Conservation (phyloP, 495 filamentous ascomycete species). For the Apodospora peruviana region DNA sequence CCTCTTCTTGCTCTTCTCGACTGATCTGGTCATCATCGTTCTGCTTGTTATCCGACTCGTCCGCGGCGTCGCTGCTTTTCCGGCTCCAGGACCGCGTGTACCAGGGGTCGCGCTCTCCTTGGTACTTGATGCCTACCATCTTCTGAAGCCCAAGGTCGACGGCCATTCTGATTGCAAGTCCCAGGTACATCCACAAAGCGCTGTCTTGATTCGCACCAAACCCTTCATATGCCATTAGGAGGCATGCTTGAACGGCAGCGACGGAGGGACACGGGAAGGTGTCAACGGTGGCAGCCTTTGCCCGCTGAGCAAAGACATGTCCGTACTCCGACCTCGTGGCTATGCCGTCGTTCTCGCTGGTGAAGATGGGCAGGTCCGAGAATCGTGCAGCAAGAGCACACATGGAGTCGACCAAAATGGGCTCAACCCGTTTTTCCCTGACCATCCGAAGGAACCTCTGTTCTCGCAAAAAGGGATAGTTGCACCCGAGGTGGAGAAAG, state of each 20-base stretch:
- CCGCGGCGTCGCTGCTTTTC: constrained; percentile 23
- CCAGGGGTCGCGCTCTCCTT: constrained; percentile 51
- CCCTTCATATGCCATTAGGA: constrained; percentile 78
- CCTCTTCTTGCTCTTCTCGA: constrained; percentile 51
- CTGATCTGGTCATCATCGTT: constrained; percentile 36
- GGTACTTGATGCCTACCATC: constrained; percentile 65
- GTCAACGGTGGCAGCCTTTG: constrained; percentile 68
- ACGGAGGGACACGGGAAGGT: constrained; percentile 74
- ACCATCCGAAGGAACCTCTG: constrained; percentile 64
- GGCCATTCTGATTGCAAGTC: constrained; percentile 79
- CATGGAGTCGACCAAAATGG: constrained; percentile 80
- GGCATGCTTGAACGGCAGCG: constrained; percentile 70
- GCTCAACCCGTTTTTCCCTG: constrained; percentile 71
- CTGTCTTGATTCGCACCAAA: constrained; percentile 84
- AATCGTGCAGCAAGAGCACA: constrained; percentile 79
- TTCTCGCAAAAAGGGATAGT: constrained; percentile 71
- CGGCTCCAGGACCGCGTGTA: constrained; percentile 34
- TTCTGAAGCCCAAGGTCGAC: constrained; percentile 80
- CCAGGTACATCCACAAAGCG: constrained; percentile 85
- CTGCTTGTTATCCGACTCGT: constrained; percentile 25
- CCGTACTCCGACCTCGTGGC: constrained; percentile 56
- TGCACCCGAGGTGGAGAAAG: constrained; percentile 72
- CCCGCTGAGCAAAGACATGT: constrained; percentile 69
- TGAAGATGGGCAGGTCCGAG: constrained; percentile 61
- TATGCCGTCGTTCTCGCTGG: constrained; percentile 49